phyloP scores from a whole-genome alignment of 2,329 filamentous ascomycete genomes.

The Xylaria arbuscula region DNA sequence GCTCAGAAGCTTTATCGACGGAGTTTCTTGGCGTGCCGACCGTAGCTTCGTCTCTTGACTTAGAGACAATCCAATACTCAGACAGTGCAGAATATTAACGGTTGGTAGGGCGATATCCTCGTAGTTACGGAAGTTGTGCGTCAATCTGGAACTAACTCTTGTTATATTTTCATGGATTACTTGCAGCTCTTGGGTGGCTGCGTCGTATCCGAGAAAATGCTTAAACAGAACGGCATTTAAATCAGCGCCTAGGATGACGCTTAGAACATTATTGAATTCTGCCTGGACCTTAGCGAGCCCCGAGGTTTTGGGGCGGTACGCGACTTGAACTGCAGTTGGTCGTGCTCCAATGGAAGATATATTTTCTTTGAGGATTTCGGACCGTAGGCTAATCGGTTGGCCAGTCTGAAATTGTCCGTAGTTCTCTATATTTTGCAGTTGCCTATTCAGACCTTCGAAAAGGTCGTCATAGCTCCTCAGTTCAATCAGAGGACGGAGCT shows the following conservation, averaged over 20 bases:
- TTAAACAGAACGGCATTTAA: constrained; percentile 55
- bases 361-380: constrained; percentile 70
- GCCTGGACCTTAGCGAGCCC: constrained; percentile 79
- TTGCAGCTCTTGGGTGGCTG: constrained; percentile 58
- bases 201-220: constrained; percentile 48
- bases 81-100: constrained; percentile 80
- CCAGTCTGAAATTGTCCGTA: constrained; percentile 78
- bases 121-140: constrained; percentile 78
- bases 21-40: constrained; percentile 23
- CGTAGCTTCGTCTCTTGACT: constrained; percentile 58
- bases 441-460: constrained; percentile 63
- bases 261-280: constrained; percentile 82
- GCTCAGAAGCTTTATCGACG: constrained; percentile 54
- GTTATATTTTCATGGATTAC: constrained; percentile 68
- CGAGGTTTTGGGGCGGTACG: constrained; percentile 77
- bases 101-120: constrained; percentile 85
- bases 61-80: constrained; percentile 80
- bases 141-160: constrained; percentile 77
- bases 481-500: constrained; percentile 73
- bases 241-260: constrained; percentile 65
- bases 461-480: constrained; percentile 67
- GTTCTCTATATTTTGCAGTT: constrained; percentile 68
- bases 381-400: constrained; percentile 73
- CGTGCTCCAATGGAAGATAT: constrained; percentile 72
- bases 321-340: constrained; percentile 70